Evolutionary conservation across 2,329 filamentous ascomycete genomes (phyloP), one percentile per base, ranked within the genome.

Genomic region (Fusarium pilosicola): DNA sequence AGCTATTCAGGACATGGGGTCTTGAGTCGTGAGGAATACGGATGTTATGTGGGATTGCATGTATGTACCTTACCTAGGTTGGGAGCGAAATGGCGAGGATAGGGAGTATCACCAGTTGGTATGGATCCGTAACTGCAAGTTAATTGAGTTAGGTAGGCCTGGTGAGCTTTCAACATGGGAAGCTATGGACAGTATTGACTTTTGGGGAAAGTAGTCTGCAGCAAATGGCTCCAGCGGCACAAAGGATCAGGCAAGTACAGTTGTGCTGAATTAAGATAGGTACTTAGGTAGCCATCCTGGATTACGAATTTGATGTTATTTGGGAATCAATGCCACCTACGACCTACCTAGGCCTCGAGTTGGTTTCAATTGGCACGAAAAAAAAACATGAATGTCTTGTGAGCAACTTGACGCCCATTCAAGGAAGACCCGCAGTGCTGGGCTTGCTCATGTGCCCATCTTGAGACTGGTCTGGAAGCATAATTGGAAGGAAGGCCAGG

Each of bases 371-470:
- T 65, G 60, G 67, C 65, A 64, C 44, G 48, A 51, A 24, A 24
- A 24, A 44, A 52, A 38, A 69, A 64, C 36, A 71, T 68, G 46
- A 62, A 65, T 49, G 76, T 76, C 69, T 73, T 65, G 75, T 73
- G 65, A 76, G 69, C 72, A 69, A 62, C 57, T 44, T 65, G 49
- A 73, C 60, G 54, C 63, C 71, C 61, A 73, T 74, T 70, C 60
- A 57, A 63, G 65, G 59, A 76, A 70, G 77, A 83, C 79, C 82
- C 82, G 79, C 81, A 83, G 76, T 72, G 73, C 81, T 84, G 79
- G 83, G 82, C 81, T 81, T 83, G 83, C 82, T 86, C 84, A 86
- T 86, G 84, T 86, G 84, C 81, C 79, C 83, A 82, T 81, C 83
- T 78, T 80, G 80, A 84, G 82, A 84, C 83, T 80, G 77, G 77